Evolutionary conservation across 768 basidiomycete genomes (phyloP).

Genomic region (Leccinum fibrillosum): DNA sequence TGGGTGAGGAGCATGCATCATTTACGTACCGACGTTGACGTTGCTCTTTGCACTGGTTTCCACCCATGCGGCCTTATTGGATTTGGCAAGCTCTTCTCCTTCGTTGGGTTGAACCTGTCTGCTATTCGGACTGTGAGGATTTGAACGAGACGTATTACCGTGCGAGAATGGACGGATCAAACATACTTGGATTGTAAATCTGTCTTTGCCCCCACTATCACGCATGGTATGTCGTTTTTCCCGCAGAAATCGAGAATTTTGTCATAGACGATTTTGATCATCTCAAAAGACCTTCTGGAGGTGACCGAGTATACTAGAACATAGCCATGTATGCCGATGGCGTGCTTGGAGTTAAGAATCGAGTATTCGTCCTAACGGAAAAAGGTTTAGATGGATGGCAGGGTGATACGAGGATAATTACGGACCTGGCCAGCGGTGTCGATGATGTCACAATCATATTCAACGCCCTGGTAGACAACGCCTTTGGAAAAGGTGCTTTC

Average conservation of each 20-base stretch:
- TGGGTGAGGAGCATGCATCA: neutral
- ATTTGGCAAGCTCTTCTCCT: conserved; percentile 70
- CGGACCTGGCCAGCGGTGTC: conserved; percentile 96
- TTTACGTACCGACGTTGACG: conserved; percentile 77
- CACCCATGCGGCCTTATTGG: conserved; percentile 73
- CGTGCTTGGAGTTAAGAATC: conserved; percentile 89
- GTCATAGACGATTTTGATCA: conserved; percentile 91
- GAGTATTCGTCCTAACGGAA: conserved; percentile 80
- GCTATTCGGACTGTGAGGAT: conserved; percentile 36
- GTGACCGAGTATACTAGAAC: conserved; percentile 95
- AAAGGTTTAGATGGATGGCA: conserved; percentile 4
- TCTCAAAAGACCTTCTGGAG: conserved; percentile 86
- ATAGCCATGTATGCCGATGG: conserved; percentile 96
- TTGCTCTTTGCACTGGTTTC: conserved; percentile 90
- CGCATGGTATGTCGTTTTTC: conserved; percentile 80
- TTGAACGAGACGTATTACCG: conserved; percentile 15
- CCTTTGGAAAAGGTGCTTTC: conserved; percentile 85
- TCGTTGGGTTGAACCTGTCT: conserved; percentile 77
- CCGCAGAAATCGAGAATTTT: conserved; percentile 91
- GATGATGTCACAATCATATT: conserved; percentile 96
- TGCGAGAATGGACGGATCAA: conserved; percentile 5
- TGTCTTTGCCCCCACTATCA: conserved; percentile 90
- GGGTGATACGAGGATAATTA: conserved; percentile 4
- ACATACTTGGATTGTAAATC: conserved; percentile 77
- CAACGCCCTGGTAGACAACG: conserved; percentile 81